Conservation (phyloP, 345 rosid species). For the Pugionium dolabratum region DNA sequence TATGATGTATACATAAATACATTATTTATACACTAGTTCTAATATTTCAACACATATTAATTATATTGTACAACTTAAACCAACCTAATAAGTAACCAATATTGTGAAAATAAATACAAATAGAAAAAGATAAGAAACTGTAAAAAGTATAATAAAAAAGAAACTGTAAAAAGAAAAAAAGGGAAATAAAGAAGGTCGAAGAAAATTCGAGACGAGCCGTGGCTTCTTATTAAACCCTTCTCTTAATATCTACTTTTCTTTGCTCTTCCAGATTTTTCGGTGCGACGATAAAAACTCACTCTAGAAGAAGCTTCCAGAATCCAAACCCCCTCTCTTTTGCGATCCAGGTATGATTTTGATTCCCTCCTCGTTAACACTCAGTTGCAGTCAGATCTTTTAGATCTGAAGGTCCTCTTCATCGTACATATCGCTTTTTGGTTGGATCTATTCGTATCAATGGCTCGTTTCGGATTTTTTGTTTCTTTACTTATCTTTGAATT, state of each 20-base stretch:
- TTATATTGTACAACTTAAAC: too few relatives aligned
- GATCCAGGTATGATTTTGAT: constrained; percentile 41
- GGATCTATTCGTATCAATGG: constrained; percentile 20
- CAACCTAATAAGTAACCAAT: too few relatives aligned
- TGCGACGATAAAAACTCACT: background rate
- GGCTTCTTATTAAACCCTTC: constrained; percentile 26
- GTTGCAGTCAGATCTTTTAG: constrained; percentile 27
- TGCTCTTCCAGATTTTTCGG: constrained; percentile 19
- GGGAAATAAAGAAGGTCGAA: background rate
- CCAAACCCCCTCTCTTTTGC: constrained; percentile 9
- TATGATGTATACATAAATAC: too few relatives aligned
- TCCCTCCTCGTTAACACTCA: background rate
- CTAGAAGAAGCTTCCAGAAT: constrained; percentile 34
- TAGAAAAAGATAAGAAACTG: too few relatives aligned
- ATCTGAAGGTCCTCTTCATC: constrained; percentile 27
- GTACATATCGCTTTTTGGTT: constrained; percentile 6
- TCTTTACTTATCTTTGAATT: background rate
- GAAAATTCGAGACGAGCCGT: constrained; percentile 45
- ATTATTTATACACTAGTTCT: too few relatives aligned
- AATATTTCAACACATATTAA: too few relatives aligned
- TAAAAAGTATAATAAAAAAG: background rate
- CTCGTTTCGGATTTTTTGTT: constrained; percentile 28
- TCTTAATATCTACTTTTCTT: background rate
- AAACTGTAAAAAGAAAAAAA: background rate
- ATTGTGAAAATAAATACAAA: too few relatives aligned